Base-by-base conservation (phyloP, 768 basidiomycete genomes). In the Termitomyces sp. region DNA sequence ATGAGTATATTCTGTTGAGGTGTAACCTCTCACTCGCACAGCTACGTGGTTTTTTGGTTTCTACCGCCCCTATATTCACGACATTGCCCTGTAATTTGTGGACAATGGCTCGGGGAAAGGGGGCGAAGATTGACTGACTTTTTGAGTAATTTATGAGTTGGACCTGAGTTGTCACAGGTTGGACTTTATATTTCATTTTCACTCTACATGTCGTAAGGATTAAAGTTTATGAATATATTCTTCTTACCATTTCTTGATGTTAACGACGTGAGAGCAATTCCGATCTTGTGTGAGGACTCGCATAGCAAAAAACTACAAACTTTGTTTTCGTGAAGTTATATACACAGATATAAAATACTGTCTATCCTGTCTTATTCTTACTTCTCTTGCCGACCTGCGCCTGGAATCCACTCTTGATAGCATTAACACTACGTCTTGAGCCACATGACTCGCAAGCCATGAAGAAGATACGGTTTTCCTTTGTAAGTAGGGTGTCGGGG, bases 381-480 rank as follows among this genome's bases (percentile, higher is more conserved):
- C 87, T 90, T 68, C 90, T 80, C 79, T 86, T 91, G 53, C 92
- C 92, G 58, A 94, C 89, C 70, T 97, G 94, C 54, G 94, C 95
- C 77, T 97, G 93, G 85, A 90, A 99, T 75, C 96, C 96, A 60
- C 91, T 94, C 86, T 98, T 98, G 86, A 99, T 96, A 38, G 94
- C 79, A 64, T 91, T 92, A 65, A 99, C 96, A 59, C 92, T 94
- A 22, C 95, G 87, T 66, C 91, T 78, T 64, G 88, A 90, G 2
- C 92, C 93, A 65, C 93, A 96, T 6, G 90, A 89, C 73, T 94
- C 89, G 75, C 92, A 94, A 0, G 91, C 82, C 84, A 92, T 90
- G 82, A 99, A 99, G 81, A 95, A 98, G 70, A 99, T 92, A 75
- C 97, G 92, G 73, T 97, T 97, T 76, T 98, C 95, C 74, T 98